phyloP scores from a whole-genome alignment of 495 filamentous ascomycete genomes.

The Amorphotheca resinae region DNA sequence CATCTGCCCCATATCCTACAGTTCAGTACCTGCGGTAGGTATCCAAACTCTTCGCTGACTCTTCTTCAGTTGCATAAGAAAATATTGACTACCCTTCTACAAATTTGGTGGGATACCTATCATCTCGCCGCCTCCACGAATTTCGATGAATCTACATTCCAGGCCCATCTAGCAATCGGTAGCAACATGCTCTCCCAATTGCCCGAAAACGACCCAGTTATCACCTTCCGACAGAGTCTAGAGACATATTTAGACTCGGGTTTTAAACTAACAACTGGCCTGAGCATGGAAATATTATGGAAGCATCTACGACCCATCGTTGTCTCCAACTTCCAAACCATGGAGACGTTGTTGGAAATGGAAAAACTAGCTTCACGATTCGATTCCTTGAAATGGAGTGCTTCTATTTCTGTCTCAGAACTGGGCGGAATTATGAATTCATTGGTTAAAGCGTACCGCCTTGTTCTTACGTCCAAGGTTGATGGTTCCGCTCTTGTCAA shows the following conservation, averaged over 20 bases:
- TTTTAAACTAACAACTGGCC: slow-evolving; percentile 56
- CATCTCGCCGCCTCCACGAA: slow-evolving; percentile 25
- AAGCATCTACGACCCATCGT: slow-evolving; percentile 48
- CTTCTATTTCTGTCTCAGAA: slow-evolving; percentile 29
- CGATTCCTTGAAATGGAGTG: slow-evolving; percentile 46
- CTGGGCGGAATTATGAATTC: slow-evolving; percentile 35
- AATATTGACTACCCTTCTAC: slow-evolving; percentile 33
- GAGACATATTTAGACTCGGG: slow-evolving; percentile 28
- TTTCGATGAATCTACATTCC: slow-evolving; percentile 43
- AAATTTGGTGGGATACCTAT: slow-evolving; percentile 47
- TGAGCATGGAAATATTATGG: slow-evolving; percentile 83
- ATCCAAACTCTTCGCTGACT: too few relatives aligned
- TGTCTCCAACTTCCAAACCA: slow-evolving; percentile 22
- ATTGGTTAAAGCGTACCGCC: slow-evolving; percentile 37
- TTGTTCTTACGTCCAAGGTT: slow-evolving; percentile 31
- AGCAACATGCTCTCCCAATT: slow-evolving; percentile 6
- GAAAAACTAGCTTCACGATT: slow-evolving; percentile 64
- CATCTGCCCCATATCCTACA: too few relatives aligned
- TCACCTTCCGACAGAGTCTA: slow-evolving; percentile 2
- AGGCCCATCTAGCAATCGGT: slow-evolving; percentile 33
- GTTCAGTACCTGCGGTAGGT: too few relatives aligned
- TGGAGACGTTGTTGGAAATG: slow-evolving; percentile 45
- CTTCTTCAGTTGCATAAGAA: slow-evolving; percentile 15
- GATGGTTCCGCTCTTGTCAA: slow-evolving; percentile 33
- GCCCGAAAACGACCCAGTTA: neutral